These are phyloP conservation scores for Heteromeles arbutifolia DNA, from an alignment of 306 rosid species.

Conservation along the genomic window DNA sequence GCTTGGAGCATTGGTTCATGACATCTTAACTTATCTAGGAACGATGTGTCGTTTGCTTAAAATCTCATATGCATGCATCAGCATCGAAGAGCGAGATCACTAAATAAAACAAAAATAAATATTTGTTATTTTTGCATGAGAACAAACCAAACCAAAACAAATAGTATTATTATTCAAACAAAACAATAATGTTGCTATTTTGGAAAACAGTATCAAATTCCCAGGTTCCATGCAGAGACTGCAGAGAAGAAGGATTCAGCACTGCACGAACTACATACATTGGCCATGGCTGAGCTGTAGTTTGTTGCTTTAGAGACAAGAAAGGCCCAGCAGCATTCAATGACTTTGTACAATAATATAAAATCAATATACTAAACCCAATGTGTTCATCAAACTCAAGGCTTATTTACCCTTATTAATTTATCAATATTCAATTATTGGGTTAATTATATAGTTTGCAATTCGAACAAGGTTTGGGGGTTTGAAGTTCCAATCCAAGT, in stretches of 20 bases:
- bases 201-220: slow-evolving; percentile 14
- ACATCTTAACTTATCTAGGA: neutral
- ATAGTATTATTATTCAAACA: neutral
- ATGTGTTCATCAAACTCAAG: neutral
- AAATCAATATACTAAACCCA: neutral
- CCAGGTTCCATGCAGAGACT: slow-evolving; percentile 5
- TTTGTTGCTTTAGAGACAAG: slow-evolving; percentile 6
- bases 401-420: neutral
- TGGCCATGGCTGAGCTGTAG: neutral
- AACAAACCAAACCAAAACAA: too few species aligned
- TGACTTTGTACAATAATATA: neutral
- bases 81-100: neutral
- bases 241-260: neutral
- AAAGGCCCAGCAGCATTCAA: slow-evolving; percentile 5
- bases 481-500: neutral
- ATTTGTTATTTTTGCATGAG: neutral
- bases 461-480: neutral
- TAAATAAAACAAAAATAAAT: neutral
- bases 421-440: neutral
- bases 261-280: neutral
- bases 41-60: neutral
- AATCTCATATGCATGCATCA: neutral
- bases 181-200: neutral
- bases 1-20: neutral
- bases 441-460: neutral